phyloP scores from a whole-genome alignment of 495 filamentous ascomycete genomes.

The Penicillium taxi region DNA sequence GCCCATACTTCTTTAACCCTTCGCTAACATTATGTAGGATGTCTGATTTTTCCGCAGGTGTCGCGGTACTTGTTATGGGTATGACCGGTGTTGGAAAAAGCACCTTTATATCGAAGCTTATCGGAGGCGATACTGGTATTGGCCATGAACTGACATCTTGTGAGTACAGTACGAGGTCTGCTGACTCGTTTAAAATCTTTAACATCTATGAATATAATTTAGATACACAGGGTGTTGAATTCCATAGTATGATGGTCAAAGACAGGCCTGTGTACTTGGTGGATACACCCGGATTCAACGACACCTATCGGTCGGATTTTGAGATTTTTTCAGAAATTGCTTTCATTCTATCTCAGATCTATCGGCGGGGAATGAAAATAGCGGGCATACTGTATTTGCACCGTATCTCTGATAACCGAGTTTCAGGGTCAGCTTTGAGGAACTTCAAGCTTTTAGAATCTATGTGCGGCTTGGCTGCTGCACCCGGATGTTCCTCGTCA shows the following conservation, averaged over 20 bases:
- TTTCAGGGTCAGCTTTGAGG: constrained; percentile 1
- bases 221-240: background rate
- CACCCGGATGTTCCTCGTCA: background rate
- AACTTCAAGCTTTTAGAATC: background rate
- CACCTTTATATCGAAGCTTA: background rate
- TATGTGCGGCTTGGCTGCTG: background rate
- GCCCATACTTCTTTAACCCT: background rate
- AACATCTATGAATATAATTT: too few relatives aligned
- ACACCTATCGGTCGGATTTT: constrained; percentile 1
- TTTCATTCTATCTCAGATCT: background rate
- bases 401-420: background rate
- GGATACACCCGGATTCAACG: background rate
- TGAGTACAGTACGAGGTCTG: background rate
- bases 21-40: background rate
- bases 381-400: background rate
- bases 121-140: background rate
- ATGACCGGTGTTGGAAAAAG: constrained; percentile 1
- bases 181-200: background rate
- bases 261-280: background rate
- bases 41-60: background rate
- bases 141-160: background rate
- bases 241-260: background rate
- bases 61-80: background rate
- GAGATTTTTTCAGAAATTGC: constrained; percentile 1
- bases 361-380: background rate